These are phyloP conservation scores for Saturnispora diversa DNA, from an alignment of 805 yeast species.

Conservation along the genomic window DNA sequence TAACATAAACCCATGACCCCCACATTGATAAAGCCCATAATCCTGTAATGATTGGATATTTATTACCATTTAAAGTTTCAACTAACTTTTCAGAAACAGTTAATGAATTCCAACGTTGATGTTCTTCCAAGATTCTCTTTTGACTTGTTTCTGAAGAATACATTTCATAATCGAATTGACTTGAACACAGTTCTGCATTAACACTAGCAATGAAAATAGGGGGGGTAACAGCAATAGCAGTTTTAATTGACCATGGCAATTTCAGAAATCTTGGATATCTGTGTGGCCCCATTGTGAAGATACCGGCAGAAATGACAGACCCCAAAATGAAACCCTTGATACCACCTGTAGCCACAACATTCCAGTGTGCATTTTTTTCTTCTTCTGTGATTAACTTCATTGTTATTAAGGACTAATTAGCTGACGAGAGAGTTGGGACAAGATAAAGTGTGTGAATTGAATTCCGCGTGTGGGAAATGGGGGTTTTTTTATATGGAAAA, in stretches of 20 bases:
- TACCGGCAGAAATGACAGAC: conserved; percentile 43
- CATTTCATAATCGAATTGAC: conserved; percentile 51
- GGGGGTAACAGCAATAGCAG: conserved; percentile 63
- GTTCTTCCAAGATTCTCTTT: conserved; percentile 38
- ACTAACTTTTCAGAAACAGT: conserved; percentile 42
- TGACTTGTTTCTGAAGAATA: conserved; percentile 43
- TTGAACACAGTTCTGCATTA: conserved; percentile 64
- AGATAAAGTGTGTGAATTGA: too few species aligned
- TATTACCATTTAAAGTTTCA: conserved; percentile 43
- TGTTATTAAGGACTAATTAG: background rate
- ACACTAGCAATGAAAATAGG: conserved; percentile 55
- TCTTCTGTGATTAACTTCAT: conserved; percentile 20
- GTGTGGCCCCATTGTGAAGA: conserved; percentile 44
- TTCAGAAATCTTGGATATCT: conserved; percentile 36
- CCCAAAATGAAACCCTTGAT: conserved; percentile 35
- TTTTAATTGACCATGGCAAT: conserved; percentile 49
- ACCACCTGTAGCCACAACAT: conserved; percentile 14
- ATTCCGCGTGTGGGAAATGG: too few species aligned
- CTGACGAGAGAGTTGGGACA: too few species aligned
- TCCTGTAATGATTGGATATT: conserved; percentile 59
- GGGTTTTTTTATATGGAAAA: too few species aligned
- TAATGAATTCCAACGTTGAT: conserved; percentile 43
- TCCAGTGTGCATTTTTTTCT: conserved; percentile 17
- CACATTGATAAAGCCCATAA: conserved; percentile 76
- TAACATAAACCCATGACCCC: conserved; percentile 69